A percentile compares a stretch with the other conserved stretches of the same genome.
phyloP scores from a whole-genome alignment of 2,329 filamentous ascomycete species.

The Biscogniauxia marginata region DNA sequence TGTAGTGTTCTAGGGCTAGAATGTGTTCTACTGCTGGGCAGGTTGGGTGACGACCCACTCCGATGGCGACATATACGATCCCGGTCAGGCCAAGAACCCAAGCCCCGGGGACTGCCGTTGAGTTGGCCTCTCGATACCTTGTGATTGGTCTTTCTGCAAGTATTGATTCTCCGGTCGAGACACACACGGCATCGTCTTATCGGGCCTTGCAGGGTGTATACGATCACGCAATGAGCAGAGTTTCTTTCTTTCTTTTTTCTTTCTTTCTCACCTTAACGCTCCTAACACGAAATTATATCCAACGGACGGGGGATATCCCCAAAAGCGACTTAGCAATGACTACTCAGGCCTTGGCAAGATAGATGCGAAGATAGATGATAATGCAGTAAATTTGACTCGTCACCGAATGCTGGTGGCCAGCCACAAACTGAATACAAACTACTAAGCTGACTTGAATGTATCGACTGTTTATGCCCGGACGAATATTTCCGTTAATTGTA shows the following conservation, averaged over 20 bases:
- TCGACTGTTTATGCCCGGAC: background rate
- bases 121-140: background rate
- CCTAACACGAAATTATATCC: background rate
- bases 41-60: conserved; percentile 18
- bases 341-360: background rate
- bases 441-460: background rate
- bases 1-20: background rate
- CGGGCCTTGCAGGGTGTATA: background rate
- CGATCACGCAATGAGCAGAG: background rate
- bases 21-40: background rate
- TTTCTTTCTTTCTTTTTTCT: background rate
- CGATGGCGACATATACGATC: conserved; percentile 20
- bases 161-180: background rate
- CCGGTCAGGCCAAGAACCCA: conserved; percentile 2
- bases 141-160: background rate
- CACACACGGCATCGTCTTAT: background rate
- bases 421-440: background rate
- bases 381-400: background rate
- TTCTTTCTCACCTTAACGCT: too few species aligned
- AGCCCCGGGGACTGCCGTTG: background rate
- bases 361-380: background rate
- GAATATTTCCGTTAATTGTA: too few species aligned
- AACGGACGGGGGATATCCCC: background rate
- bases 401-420: background rate
- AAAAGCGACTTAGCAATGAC: background rate